Percentiles rank a stretch among this genome's conserved stretches.
Conservation (phyloP, 805 yeast species). For the Suhomyces tanzawaensis region DNA sequence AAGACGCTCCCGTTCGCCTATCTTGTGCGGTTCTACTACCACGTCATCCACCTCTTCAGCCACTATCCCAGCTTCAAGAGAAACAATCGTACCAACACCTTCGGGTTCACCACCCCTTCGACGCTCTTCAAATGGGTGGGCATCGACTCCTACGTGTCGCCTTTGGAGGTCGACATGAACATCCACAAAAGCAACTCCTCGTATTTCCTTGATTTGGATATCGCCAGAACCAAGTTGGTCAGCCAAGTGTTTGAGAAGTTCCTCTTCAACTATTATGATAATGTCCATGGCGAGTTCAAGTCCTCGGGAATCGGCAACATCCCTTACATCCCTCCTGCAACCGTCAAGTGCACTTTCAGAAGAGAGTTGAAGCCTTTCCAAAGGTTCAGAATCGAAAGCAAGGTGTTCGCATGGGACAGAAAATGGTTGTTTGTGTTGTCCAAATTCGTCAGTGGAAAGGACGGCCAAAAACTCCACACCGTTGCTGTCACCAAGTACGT, state of each 20-base stretch:
- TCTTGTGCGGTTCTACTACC: conserved; percentile 57
- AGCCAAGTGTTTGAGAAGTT: conserved; percentile 54
- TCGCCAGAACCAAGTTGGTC: conserved; percentile 67
- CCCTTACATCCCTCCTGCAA: conserved; percentile 78
- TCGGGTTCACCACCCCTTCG: conserved; percentile 26
- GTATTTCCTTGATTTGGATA: conserved; percentile 77
- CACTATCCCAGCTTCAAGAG: neutral
- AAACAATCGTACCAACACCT: conserved; percentile 28
- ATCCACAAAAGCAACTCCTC: conserved; percentile 87
- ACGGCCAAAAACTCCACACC: conserved; percentile 43
- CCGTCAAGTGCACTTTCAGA: conserved; percentile 63
- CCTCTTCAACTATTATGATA: conserved; percentile 45
- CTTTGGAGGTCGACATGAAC: conserved; percentile 81
- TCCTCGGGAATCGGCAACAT: conserved; percentile 24
- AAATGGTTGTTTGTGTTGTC: conserved; percentile 80
- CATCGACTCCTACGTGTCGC: conserved; percentile 58
- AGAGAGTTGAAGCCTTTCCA: conserved; percentile 72
- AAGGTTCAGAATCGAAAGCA: conserved; percentile 51
- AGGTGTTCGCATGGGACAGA: conserved; percentile 77
- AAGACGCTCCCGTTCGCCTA: conserved; percentile 72
- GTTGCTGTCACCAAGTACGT: conserved; percentile 76
- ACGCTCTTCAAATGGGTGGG: conserved; percentile 43
- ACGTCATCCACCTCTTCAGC: conserved; percentile 19
- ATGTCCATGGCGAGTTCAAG: conserved; percentile 33
- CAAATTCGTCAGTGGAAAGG: conserved; percentile 48